Percentiles rank a stretch among this genome's conserved stretches.
phyloP scores from a whole-genome alignment of 176 grass and related monocot species.

The Carex kokanica region DNA sequence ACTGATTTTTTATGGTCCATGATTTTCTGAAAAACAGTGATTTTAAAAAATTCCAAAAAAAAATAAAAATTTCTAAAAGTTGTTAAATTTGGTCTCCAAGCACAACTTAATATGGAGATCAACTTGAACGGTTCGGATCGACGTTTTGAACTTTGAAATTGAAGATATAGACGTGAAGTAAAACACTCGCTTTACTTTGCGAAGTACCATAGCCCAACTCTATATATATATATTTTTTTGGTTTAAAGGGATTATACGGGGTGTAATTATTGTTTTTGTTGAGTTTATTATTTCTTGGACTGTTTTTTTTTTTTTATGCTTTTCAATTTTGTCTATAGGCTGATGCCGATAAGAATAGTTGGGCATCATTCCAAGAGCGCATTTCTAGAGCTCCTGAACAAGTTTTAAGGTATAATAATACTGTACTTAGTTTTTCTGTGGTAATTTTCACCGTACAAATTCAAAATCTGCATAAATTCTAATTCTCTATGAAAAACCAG shows the following conservation, averaged over 20 bases:
- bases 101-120: too few relatives aligned
- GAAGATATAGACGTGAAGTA: too few relatives aligned
- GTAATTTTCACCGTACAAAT: too few relatives aligned
- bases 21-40: too few relatives aligned
- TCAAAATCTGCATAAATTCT: not conserved
- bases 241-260: not conserved
- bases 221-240: not conserved
- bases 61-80: too few relatives aligned
- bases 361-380: constrained; percentile 86
- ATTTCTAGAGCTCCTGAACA: constrained; percentile 63
- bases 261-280: not conserved
- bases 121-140: too few relatives aligned
- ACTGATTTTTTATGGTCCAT: too few relatives aligned
- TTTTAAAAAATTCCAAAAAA: too few relatives aligned
- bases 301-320: not conserved
- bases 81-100: too few relatives aligned
- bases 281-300: not conserved
- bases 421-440: not conserved
- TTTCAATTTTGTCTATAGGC: constrained; percentile 49
- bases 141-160: too few relatives aligned
- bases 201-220: too few relatives aligned
- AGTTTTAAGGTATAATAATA: constrained; percentile 68
- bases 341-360: constrained; percentile 84
- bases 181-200: too few relatives aligned
- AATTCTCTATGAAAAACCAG: not conserved